Percentiles rank a stretch among this genome's conserved stretches.
These are phyloP conservation scores for Darksidea phi DNA, from an alignment of 495 filamentous ascomycete species.

Conservation along the genomic window DNA sequence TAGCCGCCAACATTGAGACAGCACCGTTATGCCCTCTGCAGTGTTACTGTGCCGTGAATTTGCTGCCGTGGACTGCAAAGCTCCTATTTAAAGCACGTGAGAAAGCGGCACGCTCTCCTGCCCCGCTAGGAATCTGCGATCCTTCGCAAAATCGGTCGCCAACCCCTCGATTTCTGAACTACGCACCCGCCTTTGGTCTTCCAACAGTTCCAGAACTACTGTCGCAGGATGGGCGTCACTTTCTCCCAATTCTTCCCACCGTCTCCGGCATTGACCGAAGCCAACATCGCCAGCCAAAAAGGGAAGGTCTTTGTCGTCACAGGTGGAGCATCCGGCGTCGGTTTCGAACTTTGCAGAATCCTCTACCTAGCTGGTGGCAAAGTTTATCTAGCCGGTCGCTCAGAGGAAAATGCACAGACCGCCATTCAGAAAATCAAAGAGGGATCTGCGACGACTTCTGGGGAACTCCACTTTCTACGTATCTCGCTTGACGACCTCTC, in stretches of 20 bases:
- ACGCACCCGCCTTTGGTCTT: no score
- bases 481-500: slow-evolving; percentile 51
- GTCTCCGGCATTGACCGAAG: slow-evolving; percentile 3
- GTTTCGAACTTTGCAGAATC: slow-evolving; percentile 44
- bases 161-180: no score
- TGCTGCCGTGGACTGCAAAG: no score
- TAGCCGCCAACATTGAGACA: no score
- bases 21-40: no score
- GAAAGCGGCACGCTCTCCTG: no score
- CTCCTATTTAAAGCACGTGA: no score
- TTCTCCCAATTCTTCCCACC: slow-evolving; percentile 4
- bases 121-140: no score
- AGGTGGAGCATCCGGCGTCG: slow-evolving; percentile 37
- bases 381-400: slow-evolving; percentile 46
- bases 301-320: slow-evolving; percentile 31
- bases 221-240: slow-evolving; percentile 5
- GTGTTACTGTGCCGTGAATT: no score
- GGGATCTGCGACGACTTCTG: neutral
- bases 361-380: slow-evolving; percentile 44
- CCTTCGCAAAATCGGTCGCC: no score
- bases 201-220: no score
- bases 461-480: slow-evolving; percentile 39
- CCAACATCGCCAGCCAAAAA: neutral
- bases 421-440: slow-evolving; percentile 1
- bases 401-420: slow-evolving; percentile 3